A percentile compares a stretch with the other conserved stretches of the same genome.
Conservation (phyloP, 2,329 filamentous ascomycete species). For the Orbilia quercus region DNA sequence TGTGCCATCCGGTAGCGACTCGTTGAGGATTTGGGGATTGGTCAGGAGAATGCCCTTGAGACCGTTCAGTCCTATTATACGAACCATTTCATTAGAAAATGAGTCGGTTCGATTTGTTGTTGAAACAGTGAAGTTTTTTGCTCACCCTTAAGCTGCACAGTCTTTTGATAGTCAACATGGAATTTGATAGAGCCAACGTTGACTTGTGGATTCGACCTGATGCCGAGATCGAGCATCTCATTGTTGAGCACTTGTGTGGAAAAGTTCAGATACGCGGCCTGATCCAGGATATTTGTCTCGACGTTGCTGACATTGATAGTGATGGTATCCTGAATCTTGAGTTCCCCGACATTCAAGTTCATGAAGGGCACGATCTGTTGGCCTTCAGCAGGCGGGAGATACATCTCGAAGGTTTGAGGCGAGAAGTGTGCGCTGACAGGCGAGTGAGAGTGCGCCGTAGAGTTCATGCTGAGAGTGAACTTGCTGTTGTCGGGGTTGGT, state of each 20-base stretch:
- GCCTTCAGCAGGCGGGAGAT: conserved; percentile 66
- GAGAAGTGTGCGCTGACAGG: conserved; percentile 64
- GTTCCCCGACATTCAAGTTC: conserved; percentile 68
- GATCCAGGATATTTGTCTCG: conserved; percentile 65
- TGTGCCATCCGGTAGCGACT: conserved; percentile 64
- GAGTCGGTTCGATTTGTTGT: too few species aligned
- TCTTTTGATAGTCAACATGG: conserved; percentile 70
- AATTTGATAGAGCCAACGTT: conserved; percentile 67
- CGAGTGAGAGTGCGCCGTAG: conserved; percentile 68
- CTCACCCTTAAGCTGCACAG: conserved; percentile 67
- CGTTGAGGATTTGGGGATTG: conserved; percentile 66
- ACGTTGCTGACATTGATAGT: conserved; percentile 68
- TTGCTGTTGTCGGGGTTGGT: conserved; percentile 65
- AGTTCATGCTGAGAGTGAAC: conserved; percentile 70
- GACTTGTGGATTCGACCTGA: conserved; percentile 69
- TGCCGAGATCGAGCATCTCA: conserved; percentile 67
- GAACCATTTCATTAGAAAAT: not conserved
- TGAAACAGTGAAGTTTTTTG: too few species aligned
- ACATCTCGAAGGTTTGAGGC: conserved; percentile 66
- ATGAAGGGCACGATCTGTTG: conserved; percentile 67
- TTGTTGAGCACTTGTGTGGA: conserved; percentile 69
- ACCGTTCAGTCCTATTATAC: conserved; percentile 65
- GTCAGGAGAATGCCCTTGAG: conserved; percentile 70
- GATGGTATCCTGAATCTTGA: conserved; percentile 66
- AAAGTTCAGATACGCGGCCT: conserved; percentile 68